Percentiles rank a stretch among this genome's conserved stretches.
These are phyloP conservation scores for Trichosporon faecale DNA, from an alignment of 1,284 basidiomycete species.

Conservation along the genomic window DNA sequence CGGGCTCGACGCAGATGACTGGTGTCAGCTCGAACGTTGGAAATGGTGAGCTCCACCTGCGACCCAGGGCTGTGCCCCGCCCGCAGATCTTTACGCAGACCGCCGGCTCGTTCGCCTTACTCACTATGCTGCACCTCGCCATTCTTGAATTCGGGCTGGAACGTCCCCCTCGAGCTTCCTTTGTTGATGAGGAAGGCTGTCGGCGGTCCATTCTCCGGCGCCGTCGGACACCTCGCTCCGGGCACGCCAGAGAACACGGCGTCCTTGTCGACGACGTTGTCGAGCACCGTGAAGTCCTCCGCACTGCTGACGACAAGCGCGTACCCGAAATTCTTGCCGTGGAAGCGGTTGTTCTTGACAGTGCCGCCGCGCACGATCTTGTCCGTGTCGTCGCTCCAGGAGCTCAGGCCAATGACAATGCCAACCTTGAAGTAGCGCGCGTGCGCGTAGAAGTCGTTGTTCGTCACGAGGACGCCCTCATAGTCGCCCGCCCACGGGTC, in stretches of 20 bases:
- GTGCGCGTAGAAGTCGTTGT: constrained; percentile 49
- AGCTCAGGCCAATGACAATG: constrained; percentile 50
- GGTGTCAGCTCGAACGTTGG: too few relatives aligned
- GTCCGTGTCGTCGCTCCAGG: constrained; percentile 53
- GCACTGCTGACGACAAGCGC: constrained; percentile 51
- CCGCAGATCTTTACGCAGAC: too few relatives aligned
- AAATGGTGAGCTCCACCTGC: too few relatives aligned
- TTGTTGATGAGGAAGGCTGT: constrained; percentile 50
- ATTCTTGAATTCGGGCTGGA: constrained; percentile 52
- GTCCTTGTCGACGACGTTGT: constrained; percentile 39
- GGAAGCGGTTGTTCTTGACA: constrained; percentile 47
- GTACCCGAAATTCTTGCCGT: constrained; percentile 50
- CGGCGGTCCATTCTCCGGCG: constrained; percentile 49
- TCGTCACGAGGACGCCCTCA: constrained; percentile 41
- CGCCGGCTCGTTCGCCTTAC: too few relatives aligned
- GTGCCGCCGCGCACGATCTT: constrained; percentile 45
- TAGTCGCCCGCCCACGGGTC: constrained; percentile 53
- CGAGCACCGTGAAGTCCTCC: constrained; percentile 45
- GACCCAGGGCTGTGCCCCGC: too few relatives aligned
- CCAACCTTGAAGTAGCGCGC: constrained; percentile 50
- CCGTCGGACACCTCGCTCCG: constrained; percentile 45
- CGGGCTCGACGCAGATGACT: constrained; percentile 53
- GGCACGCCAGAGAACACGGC: constrained; percentile 44
- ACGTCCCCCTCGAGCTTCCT: constrained; percentile 44
- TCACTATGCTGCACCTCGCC: constrained; percentile 54